Base-by-base conservation (phyloP, 1,284 basidiomycete species). In the Pyrrhoderma noxium region DNA sequence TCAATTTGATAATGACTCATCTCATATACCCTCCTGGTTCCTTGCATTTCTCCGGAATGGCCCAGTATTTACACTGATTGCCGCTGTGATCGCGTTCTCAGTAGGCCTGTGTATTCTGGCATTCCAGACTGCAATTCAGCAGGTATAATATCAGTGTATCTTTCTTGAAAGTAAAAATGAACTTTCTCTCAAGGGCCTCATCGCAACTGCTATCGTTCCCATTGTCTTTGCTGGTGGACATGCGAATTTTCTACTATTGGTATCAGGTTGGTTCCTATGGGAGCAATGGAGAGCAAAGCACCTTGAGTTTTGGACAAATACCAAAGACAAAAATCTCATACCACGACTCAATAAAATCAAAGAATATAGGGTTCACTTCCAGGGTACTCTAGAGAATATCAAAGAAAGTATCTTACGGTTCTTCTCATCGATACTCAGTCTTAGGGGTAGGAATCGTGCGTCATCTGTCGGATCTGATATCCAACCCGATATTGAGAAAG, bases 201-300 rank as follows among this genome's bases (percentile, higher is more conserved):
- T 11, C 11, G 19, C 25, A 16, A 36, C 34, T 14, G 38, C 47
- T 27, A 16, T 25, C 21, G 25, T 49, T 1, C 37, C 47, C 16
- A 21, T 23, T 7, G 25, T 31, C 1, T 42, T 41, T n/a, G 18
- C 39, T 1, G 25, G 21, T 1, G 2, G n/a, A 11, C 39, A 49
- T 21, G 47, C 47, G 14, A 41, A 13, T 14, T 18, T 27, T 14
- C 22, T 49, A 1, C 21, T 49, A 34, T 18, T 38, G 13, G 8
- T 48, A 3, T 48, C 47, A 7, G 16, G n/a, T 18, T 48, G 47
- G 47, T 48, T 39, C n/a, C 23, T 40, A 5, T 25, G 37, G 22
- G 47, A 39, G 21, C 35, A 39, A 39, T 39, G 47, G 36, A 48
- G 39, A 35, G 1, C 31, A 3, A 35, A 21, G 18, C 45, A 45